Base-by-base conservation (phyloP, 2,329 filamentous ascomycete species). In the Didymella lethalis region DNA sequence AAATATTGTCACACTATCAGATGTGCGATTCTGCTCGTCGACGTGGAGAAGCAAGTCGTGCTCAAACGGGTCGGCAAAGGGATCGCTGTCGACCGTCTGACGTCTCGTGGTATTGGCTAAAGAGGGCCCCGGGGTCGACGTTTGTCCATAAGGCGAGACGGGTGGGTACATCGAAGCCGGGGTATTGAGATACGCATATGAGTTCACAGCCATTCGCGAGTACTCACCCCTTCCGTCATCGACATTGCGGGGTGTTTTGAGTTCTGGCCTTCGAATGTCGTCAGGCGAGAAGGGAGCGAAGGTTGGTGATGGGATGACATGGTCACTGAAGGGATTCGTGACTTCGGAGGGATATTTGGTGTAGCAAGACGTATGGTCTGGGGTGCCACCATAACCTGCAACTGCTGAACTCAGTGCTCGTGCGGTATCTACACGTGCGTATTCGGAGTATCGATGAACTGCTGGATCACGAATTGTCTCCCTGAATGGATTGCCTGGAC, bases 31-130 rank as follows among this genome's bases (percentile, higher is more conserved):
- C 26, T 65, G 58, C 23, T 66, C 40, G 20, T 71, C 69, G 6
- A 75, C 67, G 18, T 69, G 68, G 4, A 75, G 61, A 18, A 71
- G 65, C 3, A 75, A 53, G 38, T 73, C 73, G 36, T 71, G 66
- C 45, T 74, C 71, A 47, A 71, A 70, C 2, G 67, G 62, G n/a
- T 70, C 68, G 14, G 59, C 49, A 38, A 67, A 70, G 0, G 68
- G 65, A 23, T 70, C 64, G 25, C 60, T 66, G 48, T 61, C 53
- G 10, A 48, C 14, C 2, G 63, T 49, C 14, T 67, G 59, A 6
- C 50, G 50, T 18, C 56, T 54, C 11, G 34, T 43, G 28, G 46
- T 28, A 23, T 50, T 43, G 20, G 32, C 20, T 11, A 26, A 6
- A 14, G 63, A 57, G 40, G 58, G 40, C 3, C 48, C 61, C 20